A percentile compares a stretch with the other conserved stretches of the same genome.
Evolutionary conservation across 495 filamentous ascomycete species (phyloP).

Genomic region (Neurospora sublineolata): DNA sequence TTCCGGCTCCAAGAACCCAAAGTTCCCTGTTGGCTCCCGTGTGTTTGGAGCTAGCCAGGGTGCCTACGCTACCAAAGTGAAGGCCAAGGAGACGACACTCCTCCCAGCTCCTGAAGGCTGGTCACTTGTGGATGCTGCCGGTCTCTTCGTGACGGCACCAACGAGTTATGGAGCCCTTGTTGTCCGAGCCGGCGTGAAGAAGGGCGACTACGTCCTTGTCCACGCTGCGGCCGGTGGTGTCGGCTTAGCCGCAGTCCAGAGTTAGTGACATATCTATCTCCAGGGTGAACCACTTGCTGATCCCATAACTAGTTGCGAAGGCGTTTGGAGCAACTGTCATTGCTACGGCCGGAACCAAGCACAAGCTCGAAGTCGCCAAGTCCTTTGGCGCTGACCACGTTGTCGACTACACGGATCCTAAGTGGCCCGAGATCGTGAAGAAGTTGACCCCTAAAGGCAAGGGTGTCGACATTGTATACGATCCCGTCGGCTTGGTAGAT

Average conservation of each 20-base stretch:
- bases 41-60: constrained; percentile 86
- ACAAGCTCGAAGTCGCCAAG: constrained; percentile 68
- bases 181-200: constrained; percentile 59
- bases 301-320: constrained; percentile 51
- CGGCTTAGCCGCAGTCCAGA: constrained; percentile 81
- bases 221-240: constrained; percentile 92
- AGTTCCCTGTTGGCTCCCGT: constrained; percentile 61
- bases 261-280: constrained; percentile 5
- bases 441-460: constrained; percentile 56
- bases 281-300: not conserved
- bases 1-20: constrained; percentile 23
- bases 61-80: constrained; percentile 68
- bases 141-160: constrained; percentile 81
- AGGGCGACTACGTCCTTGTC: constrained; percentile 77
- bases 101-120: constrained; percentile 68
- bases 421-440: constrained; percentile 72
- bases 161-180: constrained; percentile 84
- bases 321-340: constrained; percentile 82
- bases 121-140: constrained; percentile 75
- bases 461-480: constrained; percentile 83
- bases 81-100: constrained; percentile 52
- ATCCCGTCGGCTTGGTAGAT: constrained; percentile 81
- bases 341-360: constrained; percentile 68
- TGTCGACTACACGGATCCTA: constrained; percentile 57
- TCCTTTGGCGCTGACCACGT: constrained; percentile 76